A percentile compares a stretch with the other conserved stretches of the same genome.
Evolutionary conservation across 2,329 filamentous ascomycete genomes (phyloP).

Genomic region (Xylaria digitata): DNA sequence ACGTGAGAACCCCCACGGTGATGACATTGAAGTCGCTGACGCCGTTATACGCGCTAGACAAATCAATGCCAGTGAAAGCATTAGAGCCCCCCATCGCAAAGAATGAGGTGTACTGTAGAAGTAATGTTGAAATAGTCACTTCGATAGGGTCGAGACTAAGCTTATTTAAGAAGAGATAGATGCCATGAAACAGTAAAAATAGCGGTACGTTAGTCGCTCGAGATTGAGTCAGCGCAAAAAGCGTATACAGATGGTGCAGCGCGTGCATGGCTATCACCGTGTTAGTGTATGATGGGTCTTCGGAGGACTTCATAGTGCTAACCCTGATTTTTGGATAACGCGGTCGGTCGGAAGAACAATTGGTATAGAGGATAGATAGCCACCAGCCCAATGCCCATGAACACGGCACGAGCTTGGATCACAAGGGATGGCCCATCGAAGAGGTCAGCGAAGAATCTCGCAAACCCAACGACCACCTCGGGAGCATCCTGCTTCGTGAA

Average conservation of each 20-base stretch:
- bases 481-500: slow-evolving; percentile 91
- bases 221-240: slow-evolving; percentile 89
- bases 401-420: slow-evolving; percentile 61
- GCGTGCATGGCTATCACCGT: slow-evolving; percentile 53
- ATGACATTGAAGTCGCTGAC: slow-evolving; percentile 81
- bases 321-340: slow-evolving; percentile 47
- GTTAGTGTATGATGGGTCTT: slow-evolving; percentile 2
- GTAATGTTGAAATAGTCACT: slow-evolving; percentile 75
- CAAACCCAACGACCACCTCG: slow-evolving; percentile 73
- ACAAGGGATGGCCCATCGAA: slow-evolving; percentile 60
- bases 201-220: slow-evolving; percentile 86
- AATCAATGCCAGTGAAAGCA: slow-evolving; percentile 93
- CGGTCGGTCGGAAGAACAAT: slow-evolving; percentile 47
- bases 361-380: slow-evolving; percentile 55
- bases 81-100: slow-evolving; percentile 93
- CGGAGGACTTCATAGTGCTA: slow-evolving; percentile 17
- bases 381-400: slow-evolving; percentile 59
- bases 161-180: slow-evolving; percentile 62
- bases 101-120: slow-evolving; percentile 85
- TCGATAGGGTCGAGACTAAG: slow-evolving; percentile 65
- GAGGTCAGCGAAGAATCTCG: slow-evolving; percentile 54
- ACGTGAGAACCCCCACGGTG: slow-evolving; percentile 86
- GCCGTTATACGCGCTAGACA: slow-evolving; percentile 96
- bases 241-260: slow-evolving; percentile 76
- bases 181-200: slow-evolving; percentile 77